Conservation (phyloP, 2,329 filamentous ascomycete species). For the Pseudonectria foliicola region DNA sequence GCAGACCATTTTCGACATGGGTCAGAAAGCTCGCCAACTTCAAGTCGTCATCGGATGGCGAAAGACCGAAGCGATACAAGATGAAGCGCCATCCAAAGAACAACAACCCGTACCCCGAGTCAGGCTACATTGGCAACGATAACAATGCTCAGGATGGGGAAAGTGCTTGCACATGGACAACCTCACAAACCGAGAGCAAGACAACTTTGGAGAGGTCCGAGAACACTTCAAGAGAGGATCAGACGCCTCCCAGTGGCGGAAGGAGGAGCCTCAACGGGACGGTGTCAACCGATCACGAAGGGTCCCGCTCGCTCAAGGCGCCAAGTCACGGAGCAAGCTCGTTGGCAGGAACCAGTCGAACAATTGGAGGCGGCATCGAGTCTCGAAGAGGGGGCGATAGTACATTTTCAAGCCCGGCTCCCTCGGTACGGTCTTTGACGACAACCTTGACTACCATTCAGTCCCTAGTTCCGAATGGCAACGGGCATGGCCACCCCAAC, state of each 20-base stretch:
- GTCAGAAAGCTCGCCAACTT: slow-evolving; percentile 90
- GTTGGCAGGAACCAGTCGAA: slow-evolving; percentile 66
- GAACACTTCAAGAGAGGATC: slow-evolving; percentile 53
- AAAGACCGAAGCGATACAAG: slow-evolving; percentile 35
- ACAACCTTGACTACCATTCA: slow-evolving; percentile 84
- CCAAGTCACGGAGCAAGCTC: slow-evolving; percentile 65
- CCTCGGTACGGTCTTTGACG: slow-evolving; percentile 71
- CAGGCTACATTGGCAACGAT: slow-evolving; percentile 47
- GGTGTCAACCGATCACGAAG: slow-evolving; percentile 75
- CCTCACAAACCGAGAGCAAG: slow-evolving; percentile 45
- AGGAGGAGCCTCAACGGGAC: slow-evolving; percentile 72
- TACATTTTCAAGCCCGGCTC: slow-evolving; percentile 77
- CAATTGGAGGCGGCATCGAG: slow-evolving; percentile 58
- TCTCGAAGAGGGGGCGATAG: slow-evolving; percentile 63
- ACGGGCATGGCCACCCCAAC: slow-evolving; percentile 22
- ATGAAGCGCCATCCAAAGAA: slow-evolving; percentile 54
- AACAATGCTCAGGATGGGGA: slow-evolving; percentile 25
- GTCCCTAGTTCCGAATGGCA: slow-evolving; percentile 56
- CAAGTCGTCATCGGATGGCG: slow-evolving; percentile 63
- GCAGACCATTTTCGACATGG: slow-evolving; percentile 85
- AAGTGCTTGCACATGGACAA: slow-evolving; percentile 50
- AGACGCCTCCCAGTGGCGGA: slow-evolving; percentile 51
- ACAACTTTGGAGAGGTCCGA: slow-evolving; percentile 54
- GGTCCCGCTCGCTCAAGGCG: slow-evolving; percentile 64
- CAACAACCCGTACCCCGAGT: slow-evolving; percentile 91